These are phyloP conservation scores for Paecilomyces fulvus DNA, from an alignment of 2,329 filamentous ascomycete species.

Conservation along the genomic window DNA sequence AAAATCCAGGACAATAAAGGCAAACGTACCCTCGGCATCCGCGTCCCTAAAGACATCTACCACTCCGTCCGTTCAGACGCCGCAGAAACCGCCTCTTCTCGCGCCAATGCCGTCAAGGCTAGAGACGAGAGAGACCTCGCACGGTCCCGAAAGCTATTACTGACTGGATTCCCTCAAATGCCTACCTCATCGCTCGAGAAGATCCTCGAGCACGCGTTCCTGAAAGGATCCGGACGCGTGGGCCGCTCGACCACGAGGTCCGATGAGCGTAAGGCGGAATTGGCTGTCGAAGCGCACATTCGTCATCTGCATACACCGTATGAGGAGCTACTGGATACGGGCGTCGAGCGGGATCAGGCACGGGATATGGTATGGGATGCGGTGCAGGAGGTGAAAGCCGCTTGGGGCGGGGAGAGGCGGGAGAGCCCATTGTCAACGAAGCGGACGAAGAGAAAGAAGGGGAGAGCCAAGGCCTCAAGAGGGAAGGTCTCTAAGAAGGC, in stretches of 20 bases:
- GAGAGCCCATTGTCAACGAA: neutral
- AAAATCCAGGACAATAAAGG: constrained; percentile 18
- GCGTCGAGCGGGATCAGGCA: constrained; percentile 18
- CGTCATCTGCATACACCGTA: constrained; percentile 35
- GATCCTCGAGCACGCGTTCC: constrained; percentile 31
- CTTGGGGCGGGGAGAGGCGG: constrained; percentile 15
- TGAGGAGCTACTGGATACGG: constrained; percentile 23
- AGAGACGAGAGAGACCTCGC: constrained; percentile 25
- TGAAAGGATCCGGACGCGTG: constrained; percentile 33
- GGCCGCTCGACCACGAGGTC: constrained; percentile 25
- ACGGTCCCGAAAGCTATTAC: constrained; percentile 19
- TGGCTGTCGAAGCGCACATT: constrained; percentile 38
- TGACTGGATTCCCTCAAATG: constrained; percentile 30
- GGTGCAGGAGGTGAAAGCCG: constrained; percentile 19
- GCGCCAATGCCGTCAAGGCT: constrained; percentile 30
- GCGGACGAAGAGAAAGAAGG: neutral
- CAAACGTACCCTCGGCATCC: constrained; percentile 32
- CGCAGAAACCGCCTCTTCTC: constrained; percentile 30
- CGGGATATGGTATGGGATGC: constrained; percentile 22
- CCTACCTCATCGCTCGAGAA: constrained; percentile 21
- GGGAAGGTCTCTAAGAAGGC: neutral
- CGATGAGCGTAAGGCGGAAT: constrained; percentile 25
- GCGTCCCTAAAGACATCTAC: constrained; percentile 33
- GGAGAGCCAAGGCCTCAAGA: neutral
- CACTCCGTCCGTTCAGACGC: constrained; percentile 29